Evolutionary conservation across 768 basidiomycete species (phyloP).

Genomic region (Collybiopsis confluens): DNA sequence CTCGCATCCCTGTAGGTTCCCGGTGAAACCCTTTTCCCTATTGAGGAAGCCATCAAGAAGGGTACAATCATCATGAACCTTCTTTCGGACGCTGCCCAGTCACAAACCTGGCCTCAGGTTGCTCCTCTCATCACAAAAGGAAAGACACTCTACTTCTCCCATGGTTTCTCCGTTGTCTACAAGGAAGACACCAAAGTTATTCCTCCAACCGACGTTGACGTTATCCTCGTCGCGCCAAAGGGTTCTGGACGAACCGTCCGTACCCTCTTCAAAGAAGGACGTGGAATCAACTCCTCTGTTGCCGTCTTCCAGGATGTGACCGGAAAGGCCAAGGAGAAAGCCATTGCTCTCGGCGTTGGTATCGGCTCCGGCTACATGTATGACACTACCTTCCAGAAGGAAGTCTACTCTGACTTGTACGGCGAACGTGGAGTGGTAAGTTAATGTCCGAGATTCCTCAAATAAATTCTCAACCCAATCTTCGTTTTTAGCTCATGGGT

Average conservation of each 20-base stretch:
- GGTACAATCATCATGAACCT: conserved; percentile 99
- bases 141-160: conserved; percentile 99
- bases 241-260: conserved; percentile 98
- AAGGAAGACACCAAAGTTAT: conserved; percentile 95
- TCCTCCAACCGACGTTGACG: conserved; percentile 91
- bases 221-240: conserved; percentile 98
- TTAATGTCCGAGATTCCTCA: conserved; percentile 18
- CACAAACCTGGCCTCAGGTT: conserved; percentile 85
- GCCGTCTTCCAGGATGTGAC: conserved; percentile 98
- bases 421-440: conserved; percentile 99
- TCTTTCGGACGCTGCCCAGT: conserved; percentile 98
- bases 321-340: conserved; percentile 97
- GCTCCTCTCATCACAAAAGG: conserved; percentile 97
- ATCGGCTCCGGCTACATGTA: conserved; percentile 98
- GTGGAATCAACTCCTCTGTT: conserved; percentile 93
- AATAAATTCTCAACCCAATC: no score
- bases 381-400: conserved; percentile 99
- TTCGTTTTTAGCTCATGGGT: conserved; percentile 76
- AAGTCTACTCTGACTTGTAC: conserved; percentile 98
- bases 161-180: conserved; percentile 99
- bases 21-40: conserved; percentile 96
- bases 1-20: no score
- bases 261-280: conserved; percentile 99
- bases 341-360: conserved; percentile 88
- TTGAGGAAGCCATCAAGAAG: conserved; percentile 92